Percentiles rank a stretch among this genome's conserved stretches.
phyloP scores from a whole-genome alignment of 2,329 filamentous ascomycete species.

The Monilinia vaccinii-corymbosi region DNA sequence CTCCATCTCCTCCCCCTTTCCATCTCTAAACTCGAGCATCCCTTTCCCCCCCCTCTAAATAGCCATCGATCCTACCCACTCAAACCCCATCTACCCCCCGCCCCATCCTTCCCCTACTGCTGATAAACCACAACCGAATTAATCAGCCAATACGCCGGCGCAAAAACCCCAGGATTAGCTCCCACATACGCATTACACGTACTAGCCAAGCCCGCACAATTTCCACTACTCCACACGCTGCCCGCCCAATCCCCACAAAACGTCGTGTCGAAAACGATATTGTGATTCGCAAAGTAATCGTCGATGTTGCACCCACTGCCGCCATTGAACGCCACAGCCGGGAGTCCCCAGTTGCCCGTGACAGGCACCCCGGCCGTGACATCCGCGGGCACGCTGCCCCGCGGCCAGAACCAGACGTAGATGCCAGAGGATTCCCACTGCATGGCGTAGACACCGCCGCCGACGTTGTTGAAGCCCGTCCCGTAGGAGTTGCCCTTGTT shows the following conservation, averaged over 20 bases:
- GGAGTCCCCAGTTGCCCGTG: slow-evolving; percentile 55
- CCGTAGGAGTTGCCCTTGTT: slow-evolving; percentile 50
- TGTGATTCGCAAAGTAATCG: not conserved
- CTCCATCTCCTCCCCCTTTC: too few species aligned
- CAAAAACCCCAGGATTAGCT: not conserved
- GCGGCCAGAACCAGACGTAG: slow-evolving; percentile 73
- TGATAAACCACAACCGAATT: slow-evolving; percentile 5
- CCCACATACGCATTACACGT: slow-evolving; percentile 1
- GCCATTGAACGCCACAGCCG: slow-evolving; percentile 59
- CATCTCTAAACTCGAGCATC: too few species aligned
- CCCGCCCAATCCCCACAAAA: slow-evolving; percentile 6
- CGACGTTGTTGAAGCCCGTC: slow-evolving; percentile 58
- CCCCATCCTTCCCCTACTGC: not conserved
- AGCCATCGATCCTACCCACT: too few species aligned
- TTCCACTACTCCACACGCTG: not conserved
- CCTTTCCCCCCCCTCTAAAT: too few species aligned
- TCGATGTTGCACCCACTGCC: slow-evolving; percentile 27
- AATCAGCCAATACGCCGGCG: not conserved
- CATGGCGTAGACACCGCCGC: slow-evolving; percentile 64
- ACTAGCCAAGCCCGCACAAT: not conserved
- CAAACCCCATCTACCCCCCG: not conserved
- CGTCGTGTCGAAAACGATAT: slow-evolving; percentile 1
- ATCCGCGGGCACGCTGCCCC: slow-evolving; percentile 52
- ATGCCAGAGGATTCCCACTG: slow-evolving; percentile 70
- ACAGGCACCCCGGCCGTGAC: slow-evolving; percentile 52